Evolutionary conservation across 2,329 filamentous ascomycete genomes (phyloP), one percentile per base, ranked within the genome.

Genomic region (Penicillium sp.): DNA sequence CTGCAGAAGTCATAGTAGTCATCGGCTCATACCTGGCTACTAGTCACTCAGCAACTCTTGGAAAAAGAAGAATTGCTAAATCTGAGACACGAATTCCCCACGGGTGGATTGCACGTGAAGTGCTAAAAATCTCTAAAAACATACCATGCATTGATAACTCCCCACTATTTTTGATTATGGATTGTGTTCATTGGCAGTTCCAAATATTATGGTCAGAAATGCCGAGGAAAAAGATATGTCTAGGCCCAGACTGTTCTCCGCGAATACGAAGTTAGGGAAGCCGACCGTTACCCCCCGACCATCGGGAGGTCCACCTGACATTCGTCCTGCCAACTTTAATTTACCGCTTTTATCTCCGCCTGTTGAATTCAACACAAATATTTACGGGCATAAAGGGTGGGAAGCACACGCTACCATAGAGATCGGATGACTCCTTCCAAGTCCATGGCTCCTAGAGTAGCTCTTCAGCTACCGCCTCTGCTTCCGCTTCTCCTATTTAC

Each of bases 401-500:
- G 27, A 33, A 15, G 31, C 1, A 33, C 31, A 33, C 31, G 11
- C 1, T 33, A 13, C 3, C 4, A 33, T 33, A 15, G 5, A 33
- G 13, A 15, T 34, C 13, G 13, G 23, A 23, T 23, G 23, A 23
- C 23, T 31, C 29, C 29, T 31, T 31, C 29, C 4, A 31, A 11
- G 29, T 11, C 29, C 4, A 31, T 11, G 10, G 10, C 4, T 31
- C 29, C 29, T 31, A 4, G 29, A 5, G 29, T 31, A 31, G 29
- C 29, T 31, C 29, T 31, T 11, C 29, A 11, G 44, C 50, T 8
- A 54, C 47, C 9, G 21, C 41, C 5, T 45, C 48, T 23, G 43
- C 58, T 25, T 60, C 58, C n/a, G 43, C 54, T 33, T 53, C 55
- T 23, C 51, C 45, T 31, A 11, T 19, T 10, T 54, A 21, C 21